Percentiles rank a stretch among this genome's conserved stretches.
phyloP scores from a whole-genome alignment of 2,329 filamentous ascomycete genomes.

The Phyllachora maydis region DNA sequence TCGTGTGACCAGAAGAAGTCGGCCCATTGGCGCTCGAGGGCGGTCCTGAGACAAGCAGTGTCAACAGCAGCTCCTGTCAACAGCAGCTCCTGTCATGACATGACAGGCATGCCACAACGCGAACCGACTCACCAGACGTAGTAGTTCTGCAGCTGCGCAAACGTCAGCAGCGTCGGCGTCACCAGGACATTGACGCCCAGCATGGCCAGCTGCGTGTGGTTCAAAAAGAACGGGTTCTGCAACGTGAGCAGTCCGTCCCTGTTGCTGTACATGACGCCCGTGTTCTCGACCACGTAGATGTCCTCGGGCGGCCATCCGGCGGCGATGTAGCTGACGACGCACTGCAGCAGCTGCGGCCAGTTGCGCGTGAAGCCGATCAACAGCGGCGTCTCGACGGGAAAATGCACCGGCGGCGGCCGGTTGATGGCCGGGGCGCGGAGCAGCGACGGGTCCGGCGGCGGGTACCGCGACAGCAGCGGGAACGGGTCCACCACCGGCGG shows the following conservation, averaged over 20 bases:
- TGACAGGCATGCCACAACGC: too few species aligned
- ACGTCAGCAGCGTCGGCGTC: slow-evolving; percentile 28
- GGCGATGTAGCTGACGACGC: slow-evolving; percentile 31
- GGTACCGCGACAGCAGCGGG: slow-evolving; percentile 16
- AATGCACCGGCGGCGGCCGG: slow-evolving; percentile 13
- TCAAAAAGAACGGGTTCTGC: slow-evolving; percentile 33
- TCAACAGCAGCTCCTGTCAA: too few species aligned
- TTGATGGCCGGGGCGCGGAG: slow-evolving; percentile 15
- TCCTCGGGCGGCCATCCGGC: slow-evolving; percentile 32
- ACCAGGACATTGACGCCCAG: slow-evolving; percentile 27
- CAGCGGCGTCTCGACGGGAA: too few species aligned
- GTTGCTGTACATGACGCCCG: slow-evolving; percentile 30
- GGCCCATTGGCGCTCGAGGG: slow-evolving; percentile 19
- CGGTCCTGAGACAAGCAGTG: too few species aligned
- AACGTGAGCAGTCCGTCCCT: slow-evolving; percentile 19
- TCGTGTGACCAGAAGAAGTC: slow-evolving; percentile 37
- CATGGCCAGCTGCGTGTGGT: slow-evolving; percentile 23
- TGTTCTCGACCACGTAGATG: slow-evolving; percentile 37
- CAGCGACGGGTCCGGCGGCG: slow-evolving; percentile 20
- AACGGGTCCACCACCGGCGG: slow-evolving; percentile 18
- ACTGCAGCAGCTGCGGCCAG: slow-evolving; percentile 29
- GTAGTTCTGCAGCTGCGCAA: slow-evolving; percentile 34
- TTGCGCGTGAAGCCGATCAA: slow-evolving; percentile 34
- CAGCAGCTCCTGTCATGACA: too few species aligned
- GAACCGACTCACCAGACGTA: slow-evolving; percentile 23